phyloP scores from a whole-genome alignment of 2,329 filamentous ascomycete genomes.

The Colletotrichum sp. region DNA sequence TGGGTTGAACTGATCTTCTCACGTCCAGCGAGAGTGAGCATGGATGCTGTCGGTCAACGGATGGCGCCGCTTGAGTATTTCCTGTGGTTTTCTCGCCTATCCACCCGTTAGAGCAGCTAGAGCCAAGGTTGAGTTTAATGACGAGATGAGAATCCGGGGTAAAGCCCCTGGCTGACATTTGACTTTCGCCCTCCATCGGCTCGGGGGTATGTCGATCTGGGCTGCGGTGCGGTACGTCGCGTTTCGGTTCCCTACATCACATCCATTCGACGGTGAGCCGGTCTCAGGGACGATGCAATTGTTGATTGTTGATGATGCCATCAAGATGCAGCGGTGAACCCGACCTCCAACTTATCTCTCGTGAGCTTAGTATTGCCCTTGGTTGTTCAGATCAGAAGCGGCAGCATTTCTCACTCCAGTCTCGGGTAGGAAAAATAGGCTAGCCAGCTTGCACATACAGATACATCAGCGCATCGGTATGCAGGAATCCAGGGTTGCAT shows the following conservation, averaged over 20 bases:
- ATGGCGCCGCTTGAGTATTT: background rate
- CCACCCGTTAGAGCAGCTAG: background rate
- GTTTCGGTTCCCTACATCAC: background rate
- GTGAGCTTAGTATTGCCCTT: background rate
- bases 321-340: background rate
- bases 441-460: background rate
- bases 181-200: conserved; percentile 13
- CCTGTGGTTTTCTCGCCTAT: background rate
- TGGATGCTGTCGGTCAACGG: background rate
- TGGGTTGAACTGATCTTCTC: background rate
- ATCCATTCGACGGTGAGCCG: background rate
- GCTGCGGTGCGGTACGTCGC: background rate
- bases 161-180: conserved; percentile 14
- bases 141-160: conserved; percentile 23
- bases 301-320: background rate
- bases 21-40: background rate
- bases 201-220: conserved; percentile 11
- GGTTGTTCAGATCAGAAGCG: background rate
- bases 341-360: background rate
- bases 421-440: background rate
- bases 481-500: background rate
- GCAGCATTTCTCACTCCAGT: background rate
- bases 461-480: background rate
- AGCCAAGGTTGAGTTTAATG: conserved; percentile 12
- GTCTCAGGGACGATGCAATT: background rate